Conservation (phyloP, 345 rosid genomes). For the Odontarrhena argentea region DNA sequence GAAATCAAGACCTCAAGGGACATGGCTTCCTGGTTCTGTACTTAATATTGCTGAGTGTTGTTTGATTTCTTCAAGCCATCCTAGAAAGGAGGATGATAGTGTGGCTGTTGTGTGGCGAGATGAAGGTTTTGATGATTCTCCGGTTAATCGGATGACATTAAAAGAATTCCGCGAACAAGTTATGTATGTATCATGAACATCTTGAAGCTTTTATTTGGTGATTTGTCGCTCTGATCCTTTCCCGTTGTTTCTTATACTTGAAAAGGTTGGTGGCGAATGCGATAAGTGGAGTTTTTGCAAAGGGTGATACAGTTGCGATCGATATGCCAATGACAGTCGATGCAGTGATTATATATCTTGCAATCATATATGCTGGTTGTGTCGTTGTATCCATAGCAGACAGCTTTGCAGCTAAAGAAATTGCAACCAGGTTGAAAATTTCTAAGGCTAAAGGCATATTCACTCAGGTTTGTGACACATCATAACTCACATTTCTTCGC, state of each 20-base stretch:
- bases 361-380: constrained; percentile 74
- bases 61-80: constrained; percentile 57
- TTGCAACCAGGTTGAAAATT: constrained; percentile 71
- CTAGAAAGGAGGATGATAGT: constrained; percentile 56
- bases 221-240: constrained; percentile 1
- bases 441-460: constrained; percentile 84
- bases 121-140: constrained; percentile 60
- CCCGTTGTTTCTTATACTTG: constrained; percentile 14
- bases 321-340: constrained; percentile 93
- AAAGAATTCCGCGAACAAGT: constrained; percentile 74
- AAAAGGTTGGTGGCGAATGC: constrained; percentile 84
- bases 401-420: constrained; percentile 87
- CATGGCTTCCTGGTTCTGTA: constrained; percentile 79
- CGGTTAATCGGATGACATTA: constrained; percentile 55
- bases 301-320: constrained; percentile 89
- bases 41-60: constrained; percentile 84
- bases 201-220: not conserved
- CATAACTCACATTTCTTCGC: constrained; percentile 15
- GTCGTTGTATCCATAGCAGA: constrained; percentile 94
- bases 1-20: constrained; percentile 56
- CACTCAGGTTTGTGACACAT: constrained; percentile 69
- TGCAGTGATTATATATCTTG: constrained; percentile 82
- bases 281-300: constrained; percentile 54
- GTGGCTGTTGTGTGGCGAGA: constrained; percentile 80
- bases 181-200: constrained; percentile 53